phyloP scores from a whole-genome alignment of 2,329 filamentous ascomycete species.

The Phialophora chinensis region DNA sequence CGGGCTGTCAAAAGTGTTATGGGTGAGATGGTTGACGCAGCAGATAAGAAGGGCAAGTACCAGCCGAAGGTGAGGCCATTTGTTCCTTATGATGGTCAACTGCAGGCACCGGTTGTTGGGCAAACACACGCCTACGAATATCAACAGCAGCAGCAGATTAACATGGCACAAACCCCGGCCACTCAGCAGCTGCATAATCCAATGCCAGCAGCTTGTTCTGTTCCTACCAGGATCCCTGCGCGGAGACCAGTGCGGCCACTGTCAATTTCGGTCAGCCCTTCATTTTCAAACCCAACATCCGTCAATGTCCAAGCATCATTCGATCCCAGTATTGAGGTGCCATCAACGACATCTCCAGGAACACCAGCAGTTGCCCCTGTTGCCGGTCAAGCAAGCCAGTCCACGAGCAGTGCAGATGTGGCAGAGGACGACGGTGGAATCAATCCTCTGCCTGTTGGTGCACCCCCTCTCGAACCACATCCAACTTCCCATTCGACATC shows the following conservation, averaged over 20 bases:
- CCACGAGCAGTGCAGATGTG: not conserved
- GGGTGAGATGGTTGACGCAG: constrained; percentile 24
- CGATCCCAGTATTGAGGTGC: not conserved
- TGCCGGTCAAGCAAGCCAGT: not conserved
- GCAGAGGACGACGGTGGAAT: not conserved
- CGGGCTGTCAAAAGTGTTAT: constrained; percentile 15
- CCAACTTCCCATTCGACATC: not conserved
- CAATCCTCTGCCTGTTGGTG: not conserved
- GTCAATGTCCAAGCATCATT: not conserved
- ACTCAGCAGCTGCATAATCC: not conserved
- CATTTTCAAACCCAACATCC: not conserved
- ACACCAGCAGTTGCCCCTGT: not conserved
- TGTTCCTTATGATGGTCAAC: not conserved
- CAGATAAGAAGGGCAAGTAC: constrained; percentile 24
- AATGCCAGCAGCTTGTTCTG: not conserved
- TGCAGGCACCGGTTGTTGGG: not conserved
- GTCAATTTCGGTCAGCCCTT: not conserved
- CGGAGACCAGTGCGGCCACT: not conserved
- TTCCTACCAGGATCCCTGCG: not conserved
- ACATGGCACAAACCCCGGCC: not conserved
- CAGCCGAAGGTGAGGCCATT: constrained; percentile 7
- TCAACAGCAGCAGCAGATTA: constrained; percentile 2
- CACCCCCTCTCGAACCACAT: not conserved
- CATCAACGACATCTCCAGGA: not conserved
- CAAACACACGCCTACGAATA: not conserved